Base-by-base conservation (phyloP, 805 yeast species). In the Metschnikowia noctiluminum region DNA sequence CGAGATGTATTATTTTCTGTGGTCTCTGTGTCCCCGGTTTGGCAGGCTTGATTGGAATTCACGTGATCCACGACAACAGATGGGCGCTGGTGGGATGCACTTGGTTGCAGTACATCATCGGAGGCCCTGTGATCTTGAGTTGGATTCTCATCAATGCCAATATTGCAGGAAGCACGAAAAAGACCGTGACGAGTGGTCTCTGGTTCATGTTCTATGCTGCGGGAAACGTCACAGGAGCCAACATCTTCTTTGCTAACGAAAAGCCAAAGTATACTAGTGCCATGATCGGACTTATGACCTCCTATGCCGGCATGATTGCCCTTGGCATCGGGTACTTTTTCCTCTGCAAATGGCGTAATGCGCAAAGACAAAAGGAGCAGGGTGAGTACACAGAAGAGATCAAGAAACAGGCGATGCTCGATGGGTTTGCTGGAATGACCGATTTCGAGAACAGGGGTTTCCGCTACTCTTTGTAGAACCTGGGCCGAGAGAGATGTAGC, bases 91-190 rank as follows among this genome's bases (percentile, higher is more conserved):
- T 51, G 13, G 55, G 53, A 13, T 45, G 48, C 32, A 45, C 48
- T 11, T 45, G 48, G 48, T 43, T 45, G 16, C 48, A 45, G 14
- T 51, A 49, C 46, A 51, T 51, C 44, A 46, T 49, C 43, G 51
- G 51, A 14, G 47, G 48, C 11, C 48, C 54, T 11, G 48, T 49
- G 6, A 51, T 49, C 30, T 43, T 45, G 48, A 42, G 53, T 16
- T 49, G 55, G 52, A 48, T 51, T 9, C 35, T 45, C 11, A 45
- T 45, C 30, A 45, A 48, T 40, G 55, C 54, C 7, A 81, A 86
- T 62, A 77, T 83, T 34, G 82, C 90, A 1, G 94, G 94, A 11
- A 79, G 81, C 53, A 85, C 91, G n/a, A 87, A 87, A 64, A 82
- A 85, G 57, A 73, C 82, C 55, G 74, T 80, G 28, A 79, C 80